Conservation (phyloP, 208 protist species). For the Leishmania amazonensis region DNA sequence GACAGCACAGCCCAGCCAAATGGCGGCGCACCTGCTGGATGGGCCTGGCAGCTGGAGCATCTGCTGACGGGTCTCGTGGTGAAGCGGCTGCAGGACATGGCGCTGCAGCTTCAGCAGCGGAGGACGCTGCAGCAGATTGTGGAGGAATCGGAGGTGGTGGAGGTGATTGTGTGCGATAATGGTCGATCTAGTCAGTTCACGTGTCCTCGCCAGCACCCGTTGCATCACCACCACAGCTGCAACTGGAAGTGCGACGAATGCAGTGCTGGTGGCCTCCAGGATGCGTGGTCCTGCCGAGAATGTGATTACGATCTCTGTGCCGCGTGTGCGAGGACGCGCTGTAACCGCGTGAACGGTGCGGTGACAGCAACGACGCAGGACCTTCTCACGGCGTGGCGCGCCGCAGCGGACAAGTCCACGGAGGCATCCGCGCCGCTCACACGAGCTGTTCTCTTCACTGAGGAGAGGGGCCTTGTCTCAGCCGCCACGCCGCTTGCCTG, state of each 20-base stretch:
- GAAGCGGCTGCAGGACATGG: slow-evolving; percentile 24
- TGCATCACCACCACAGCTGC: slow-evolving; percentile 68
- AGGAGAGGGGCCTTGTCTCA: slow-evolving; percentile 33
- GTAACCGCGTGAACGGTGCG: slow-evolving; percentile 51
- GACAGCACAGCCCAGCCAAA: not conserved
- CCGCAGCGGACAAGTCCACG: not conserved
- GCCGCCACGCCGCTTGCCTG: slow-evolving; percentile 16
- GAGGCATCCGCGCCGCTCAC: not conserved
- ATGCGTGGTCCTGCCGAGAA: slow-evolving; percentile 63
- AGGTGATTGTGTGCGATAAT: slow-evolving; percentile 16
- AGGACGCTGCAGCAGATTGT: slow-evolving; percentile 23
- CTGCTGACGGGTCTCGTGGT: slow-evolving; percentile 17
- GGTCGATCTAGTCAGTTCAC: slow-evolving; percentile 7
- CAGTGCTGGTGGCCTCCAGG: slow-evolving; percentile 34
- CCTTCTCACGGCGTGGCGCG: slow-evolving; percentile 34
- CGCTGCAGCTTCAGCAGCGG: slow-evolving; percentile 8
- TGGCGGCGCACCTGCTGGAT: not conserved
- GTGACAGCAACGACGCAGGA: slow-evolving; percentile 63
- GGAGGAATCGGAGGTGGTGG: slow-evolving; percentile 22
- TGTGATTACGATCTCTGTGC: slow-evolving; percentile 88
- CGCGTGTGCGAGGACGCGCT: slow-evolving; percentile 42
- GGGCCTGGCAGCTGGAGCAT: slow-evolving; percentile 22
- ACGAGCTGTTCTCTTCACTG: slow-evolving; percentile 35
- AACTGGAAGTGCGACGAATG: slow-evolving; percentile 84
- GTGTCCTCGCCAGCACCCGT: slow-evolving; percentile 58